Percentiles rank a stretch among this genome's conserved stretches.
Evolutionary conservation across 2,329 filamentous ascomycete genomes (phyloP).

Genomic region (Phialophora chinensis): DNA sequence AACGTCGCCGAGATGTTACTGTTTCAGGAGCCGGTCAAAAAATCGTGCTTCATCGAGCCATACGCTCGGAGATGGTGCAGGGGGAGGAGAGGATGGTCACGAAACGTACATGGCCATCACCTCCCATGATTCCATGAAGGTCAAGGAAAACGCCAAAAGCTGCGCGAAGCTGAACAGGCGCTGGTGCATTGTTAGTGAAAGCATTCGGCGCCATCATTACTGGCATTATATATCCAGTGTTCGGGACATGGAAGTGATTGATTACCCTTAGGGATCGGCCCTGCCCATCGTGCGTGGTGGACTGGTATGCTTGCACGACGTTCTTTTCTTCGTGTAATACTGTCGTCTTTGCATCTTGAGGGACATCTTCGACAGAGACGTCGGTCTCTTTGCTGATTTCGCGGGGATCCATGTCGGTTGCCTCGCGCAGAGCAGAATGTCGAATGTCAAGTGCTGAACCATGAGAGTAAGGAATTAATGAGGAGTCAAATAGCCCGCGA

Average conservation of each 20-base stretch:
- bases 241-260: too few species aligned
- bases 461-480: neutral
- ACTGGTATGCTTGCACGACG: constrained; percentile 24
- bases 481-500: neutral
- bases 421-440: neutral
- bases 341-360: constrained; percentile 22
- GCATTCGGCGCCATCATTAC: neutral
- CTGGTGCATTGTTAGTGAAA: constrained; percentile 6
- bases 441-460: neutral
- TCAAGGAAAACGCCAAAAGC: constrained; percentile 37
- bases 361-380: constrained; percentile 21
- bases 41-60: neutral
- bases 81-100: too few species aligned
- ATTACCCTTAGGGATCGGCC: constrained; percentile 18
- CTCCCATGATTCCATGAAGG: constrained; percentile 37
- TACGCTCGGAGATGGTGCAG: too few species aligned
- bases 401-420: neutral
- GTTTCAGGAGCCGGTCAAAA: neutral
- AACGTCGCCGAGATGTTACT: constrained; percentile 39
- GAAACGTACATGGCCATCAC: constrained; percentile 33
- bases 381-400: constrained; percentile 25
- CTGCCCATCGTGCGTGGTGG: constrained; percentile 11
- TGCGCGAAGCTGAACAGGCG: constrained; percentile 36
- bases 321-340: constrained; percentile 17
- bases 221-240: constrained; percentile 2